phyloP scores from a whole-genome alignment of 73 alveolate genomes.

The Symbiodinium pilosum region DNA sequence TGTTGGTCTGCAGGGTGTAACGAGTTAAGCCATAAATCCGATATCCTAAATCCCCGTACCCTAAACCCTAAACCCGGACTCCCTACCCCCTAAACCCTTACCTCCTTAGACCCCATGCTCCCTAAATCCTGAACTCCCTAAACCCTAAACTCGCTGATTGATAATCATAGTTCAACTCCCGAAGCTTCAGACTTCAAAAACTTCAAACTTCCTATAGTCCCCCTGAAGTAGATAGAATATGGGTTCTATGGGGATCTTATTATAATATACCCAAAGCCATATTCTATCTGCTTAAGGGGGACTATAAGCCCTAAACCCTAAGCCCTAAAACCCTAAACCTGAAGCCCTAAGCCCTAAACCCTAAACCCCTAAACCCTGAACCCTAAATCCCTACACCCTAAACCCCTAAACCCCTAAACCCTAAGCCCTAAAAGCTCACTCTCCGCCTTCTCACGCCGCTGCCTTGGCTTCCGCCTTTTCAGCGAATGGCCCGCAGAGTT shows the following conservation, averaged over 20 bases:
- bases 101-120: no score
- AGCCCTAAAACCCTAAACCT: not conserved
- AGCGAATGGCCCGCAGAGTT: conserved; percentile 84
- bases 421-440: not conserved
- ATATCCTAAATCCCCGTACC: no score
- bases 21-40: no score
- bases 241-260: no score
- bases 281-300: not conserved
- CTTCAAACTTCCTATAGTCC: no score
- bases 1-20: no score
- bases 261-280: not conserved
- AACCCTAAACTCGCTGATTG: not conserved
- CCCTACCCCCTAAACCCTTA: no score
- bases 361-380: not conserved
- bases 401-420: not conserved
- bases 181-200: not conserved
- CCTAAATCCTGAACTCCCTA: no score
- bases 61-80: no score
- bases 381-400: not conserved
- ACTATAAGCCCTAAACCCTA: not conserved
- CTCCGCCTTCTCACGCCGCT: not conserved
- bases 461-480: conserved; percentile 18
- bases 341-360: not conserved
- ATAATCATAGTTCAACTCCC: not conserved
- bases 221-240: no score